Base-by-base conservation (phyloP, 805 yeast species). In the Pichia ethanolica region DNA sequence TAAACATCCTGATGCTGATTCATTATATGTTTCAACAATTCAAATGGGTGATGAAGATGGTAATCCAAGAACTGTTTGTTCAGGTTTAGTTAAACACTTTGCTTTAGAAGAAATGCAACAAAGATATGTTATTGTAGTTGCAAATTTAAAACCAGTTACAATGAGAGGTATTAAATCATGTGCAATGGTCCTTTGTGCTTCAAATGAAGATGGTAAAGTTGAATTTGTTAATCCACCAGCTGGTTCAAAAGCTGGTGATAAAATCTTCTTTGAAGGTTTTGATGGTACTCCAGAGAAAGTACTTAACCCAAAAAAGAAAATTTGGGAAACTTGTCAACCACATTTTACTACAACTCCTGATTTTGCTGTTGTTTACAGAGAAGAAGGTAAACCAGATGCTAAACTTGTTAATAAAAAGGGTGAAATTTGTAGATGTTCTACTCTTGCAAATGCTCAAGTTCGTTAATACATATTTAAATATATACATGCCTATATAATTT, bases 1-100 rank as follows among this genome's bases (percentile, higher is more conserved):
- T 63, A 88, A 87, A 69, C 99, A 93, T 72, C 99, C 99, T 55
- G 91, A 93, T 68, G 99, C 99, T 35, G 99, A 93, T 70, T 78
- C 96, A 1, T 75, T 93, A 61, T 93, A 93, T 67, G 96, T 93
- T 50, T 93, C 98, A 32, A 93, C 99, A 46, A 93, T 93, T 61
- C 88, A 95, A 55, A 82, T 87, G 75, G 99, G 99, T 58, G 99
- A 93, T 61, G 90, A 76, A 54, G 96, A 88, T 66, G 95, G 95
- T 52, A 34, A 34, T 8, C 99, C 99, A 64, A 82, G 99, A 75
- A 93, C 98, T 33, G 96, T 93, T 50, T 93, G 99, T 74, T 88
- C 97, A 11, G 99, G 99, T 59, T 77, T 93, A 62, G 97, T 89
- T 55, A 88, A 88, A 59, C 82, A 86, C 71, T 77, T 87, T 65